These are phyloP conservation scores for Mimosa bimucronata DNA, from an alignment of 306 rosid genomes.

Conservation along the genomic window DNA sequence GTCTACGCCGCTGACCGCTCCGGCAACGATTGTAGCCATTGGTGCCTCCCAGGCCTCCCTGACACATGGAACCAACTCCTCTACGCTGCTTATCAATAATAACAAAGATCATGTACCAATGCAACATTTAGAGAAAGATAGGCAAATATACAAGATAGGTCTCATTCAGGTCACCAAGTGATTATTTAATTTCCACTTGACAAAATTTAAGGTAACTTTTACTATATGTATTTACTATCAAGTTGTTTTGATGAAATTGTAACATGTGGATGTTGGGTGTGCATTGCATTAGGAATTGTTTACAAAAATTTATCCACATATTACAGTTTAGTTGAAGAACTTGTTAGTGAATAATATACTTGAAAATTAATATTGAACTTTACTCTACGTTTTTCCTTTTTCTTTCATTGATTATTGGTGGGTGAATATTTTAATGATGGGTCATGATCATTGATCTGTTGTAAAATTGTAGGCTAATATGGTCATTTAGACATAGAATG, in stretches of 20 bases:
- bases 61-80: constrained; percentile 97
- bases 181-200: neutral
- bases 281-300: neutral
- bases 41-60: constrained; percentile 97
- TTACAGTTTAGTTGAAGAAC: neutral
- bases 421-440: neutral
- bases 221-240: neutral
- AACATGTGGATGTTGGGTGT: neutral
- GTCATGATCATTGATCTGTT: neutral
- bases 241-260: neutral
- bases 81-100: constrained; percentile 48
- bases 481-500: neutral
- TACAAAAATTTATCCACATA: neutral
- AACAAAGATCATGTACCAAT: neutral
- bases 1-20: constrained; percentile 59
- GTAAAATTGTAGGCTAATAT: neutral
- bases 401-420: neutral
- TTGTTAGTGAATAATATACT: neutral
- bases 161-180: neutral
- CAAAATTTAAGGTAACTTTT: neutral
- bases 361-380: neutral
- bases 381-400: neutral
- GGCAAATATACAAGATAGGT: neutral
- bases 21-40: constrained; percentile 93
- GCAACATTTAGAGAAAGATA: neutral